A percentile compares a stretch with the other conserved stretches of the same genome.
Conservation (phyloP, 2,329 filamentous ascomycete species). For the Pezicula carpinea region DNA sequence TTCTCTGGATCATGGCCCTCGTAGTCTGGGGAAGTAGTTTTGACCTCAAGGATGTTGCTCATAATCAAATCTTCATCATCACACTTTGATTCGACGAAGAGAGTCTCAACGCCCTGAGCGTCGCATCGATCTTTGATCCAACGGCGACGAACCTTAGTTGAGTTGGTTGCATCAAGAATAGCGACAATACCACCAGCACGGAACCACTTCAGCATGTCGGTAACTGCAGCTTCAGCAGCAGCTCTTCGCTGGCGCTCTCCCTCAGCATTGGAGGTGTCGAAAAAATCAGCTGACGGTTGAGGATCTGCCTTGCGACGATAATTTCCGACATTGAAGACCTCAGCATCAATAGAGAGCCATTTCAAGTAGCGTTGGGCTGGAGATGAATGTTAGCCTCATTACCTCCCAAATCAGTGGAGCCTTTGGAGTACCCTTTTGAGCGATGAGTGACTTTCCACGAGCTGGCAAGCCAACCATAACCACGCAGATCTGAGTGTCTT, state of each 20-base stretch:
- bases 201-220: slow-evolving; percentile 96
- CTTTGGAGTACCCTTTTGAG: slow-evolving; percentile 75
- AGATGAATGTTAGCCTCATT: not conserved
- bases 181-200: slow-evolving; percentile 75
- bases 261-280: slow-evolving; percentile 84
- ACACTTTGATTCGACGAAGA: slow-evolving; percentile 96
- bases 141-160: slow-evolving; percentile 79
- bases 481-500: slow-evolving; percentile 95
- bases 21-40: slow-evolving; percentile 95
- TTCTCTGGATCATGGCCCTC: slow-evolving; percentile 87
- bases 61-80: slow-evolving; percentile 95
- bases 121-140: slow-evolving; percentile 85
- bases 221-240: slow-evolving; percentile 85
- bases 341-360: slow-evolving; percentile 91
- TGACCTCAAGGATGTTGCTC: slow-evolving; percentile 96
- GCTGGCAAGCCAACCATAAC: slow-evolving; percentile 98
- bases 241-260: slow-evolving; percentile 84
- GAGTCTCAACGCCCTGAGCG: slow-evolving; percentile 74
- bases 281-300: slow-evolving; percentile 90
- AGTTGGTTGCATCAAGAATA: slow-evolving; percentile 95
- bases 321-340: slow-evolving; percentile 95
- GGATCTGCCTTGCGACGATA: slow-evolving; percentile 89
- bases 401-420: slow-evolving; percentile 3
- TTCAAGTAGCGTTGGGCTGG: slow-evolving; percentile 87
- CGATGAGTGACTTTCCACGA: slow-evolving; percentile 94